These are phyloP conservation scores for Alloteropsis angusta DNA, from an alignment of 202 grass and related monocot genomes.

Conservation along the genomic window DNA sequence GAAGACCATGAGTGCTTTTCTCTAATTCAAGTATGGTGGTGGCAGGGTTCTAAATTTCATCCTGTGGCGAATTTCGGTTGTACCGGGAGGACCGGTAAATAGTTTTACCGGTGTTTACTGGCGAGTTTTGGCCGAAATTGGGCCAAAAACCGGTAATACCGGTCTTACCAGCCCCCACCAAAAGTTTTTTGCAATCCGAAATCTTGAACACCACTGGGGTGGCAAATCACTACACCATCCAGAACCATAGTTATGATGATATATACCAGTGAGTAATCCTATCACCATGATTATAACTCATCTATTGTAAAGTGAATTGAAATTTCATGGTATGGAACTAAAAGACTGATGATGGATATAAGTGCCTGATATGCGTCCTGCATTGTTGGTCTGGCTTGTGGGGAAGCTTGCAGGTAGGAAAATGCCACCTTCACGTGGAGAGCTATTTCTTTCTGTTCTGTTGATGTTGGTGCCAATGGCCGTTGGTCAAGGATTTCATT, in stretches of 20 bases:
- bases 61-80: no score
- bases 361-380: background rate
- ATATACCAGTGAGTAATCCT: background rate
- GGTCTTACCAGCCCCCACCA: no score
- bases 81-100: no score
- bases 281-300: background rate
- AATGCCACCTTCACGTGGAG: background rate
- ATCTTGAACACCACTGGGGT: no score
- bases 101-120: no score
- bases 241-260: background rate
- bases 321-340: background rate
- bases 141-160: no score
- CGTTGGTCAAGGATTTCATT: background rate
- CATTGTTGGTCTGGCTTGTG: conserved; percentile 9
- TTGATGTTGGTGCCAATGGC: background rate
- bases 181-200: no score
- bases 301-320: background rate
- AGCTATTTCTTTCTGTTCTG: background rate
- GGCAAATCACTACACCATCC: no score
- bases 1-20: no score
- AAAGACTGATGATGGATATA: background rate
- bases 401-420: background rate
- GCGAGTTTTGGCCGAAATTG: no score
- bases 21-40: no score
- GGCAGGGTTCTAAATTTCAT: no score